Evolutionary conservation across 805 yeast species (phyloP).

Genomic region (Starmera amethionina): DNA sequence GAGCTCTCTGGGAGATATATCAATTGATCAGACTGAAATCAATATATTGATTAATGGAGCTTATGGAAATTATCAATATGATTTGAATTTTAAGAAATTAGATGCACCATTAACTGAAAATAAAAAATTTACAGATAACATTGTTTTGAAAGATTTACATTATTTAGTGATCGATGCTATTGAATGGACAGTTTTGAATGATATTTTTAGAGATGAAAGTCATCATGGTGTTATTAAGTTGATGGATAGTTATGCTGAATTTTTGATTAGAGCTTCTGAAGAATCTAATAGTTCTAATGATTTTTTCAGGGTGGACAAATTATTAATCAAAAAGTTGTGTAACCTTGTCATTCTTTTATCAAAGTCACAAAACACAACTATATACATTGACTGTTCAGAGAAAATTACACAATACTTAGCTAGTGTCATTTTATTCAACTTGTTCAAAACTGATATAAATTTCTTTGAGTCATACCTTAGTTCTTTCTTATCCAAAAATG

Average conservation of each 20-base stretch:
- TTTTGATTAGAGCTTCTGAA: conserved; percentile 18
- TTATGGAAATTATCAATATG: conserved; percentile 31
- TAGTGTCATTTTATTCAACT: conserved; percentile 25
- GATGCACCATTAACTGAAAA: conserved; percentile 6
- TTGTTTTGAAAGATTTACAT: conserved; percentile 36
- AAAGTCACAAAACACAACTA: conserved; percentile 21
- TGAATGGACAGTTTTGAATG: conserved; percentile 27
- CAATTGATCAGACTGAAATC: conserved; percentile 22
- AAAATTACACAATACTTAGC: conserved; percentile 25
- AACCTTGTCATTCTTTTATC: conserved; percentile 21
- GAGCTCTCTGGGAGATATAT: conserved; percentile 34
- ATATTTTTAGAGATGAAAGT: conserved; percentile 26
- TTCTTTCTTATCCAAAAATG: conserved; percentile 6
- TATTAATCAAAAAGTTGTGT: conserved; percentile 13
- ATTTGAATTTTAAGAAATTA: conserved; percentile 11
- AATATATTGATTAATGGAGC: conserved; percentile 33
- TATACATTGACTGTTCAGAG: conserved; percentile 20
- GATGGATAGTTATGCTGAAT: conserved; percentile 15
- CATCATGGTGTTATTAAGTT: conserved; percentile 20
- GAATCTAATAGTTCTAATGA: conserved; percentile 16
- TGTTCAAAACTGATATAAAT: conserved; percentile 13
- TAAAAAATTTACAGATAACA: conserved; percentile 3
- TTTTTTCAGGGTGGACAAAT: conserved; percentile 22
- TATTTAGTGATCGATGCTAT: conserved; percentile 23
- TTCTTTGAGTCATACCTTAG: conserved; percentile 12